Percentiles rank a stretch among this genome's conserved stretches.
Evolutionary conservation across 78 protist species (phyloP).

Genomic region (Cavenderia fasciculata): DNA sequence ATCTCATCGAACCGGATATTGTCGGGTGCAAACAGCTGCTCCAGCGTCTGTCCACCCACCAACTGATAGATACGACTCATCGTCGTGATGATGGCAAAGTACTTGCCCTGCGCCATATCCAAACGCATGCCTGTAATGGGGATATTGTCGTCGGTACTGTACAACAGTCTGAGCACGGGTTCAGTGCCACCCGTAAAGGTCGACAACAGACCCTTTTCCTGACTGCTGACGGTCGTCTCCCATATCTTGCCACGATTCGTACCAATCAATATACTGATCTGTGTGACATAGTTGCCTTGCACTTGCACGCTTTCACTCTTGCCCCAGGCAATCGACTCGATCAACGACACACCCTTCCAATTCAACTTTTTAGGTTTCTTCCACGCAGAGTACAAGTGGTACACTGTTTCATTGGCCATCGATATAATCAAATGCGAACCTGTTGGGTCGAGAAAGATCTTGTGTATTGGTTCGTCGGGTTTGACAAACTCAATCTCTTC

Average conservation of each 20-base stretch:
- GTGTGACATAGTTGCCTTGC: conserved; percentile 20
- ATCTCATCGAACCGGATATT: conserved; percentile 79
- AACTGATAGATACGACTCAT: conserved; percentile 74
- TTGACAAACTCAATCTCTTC: conserved; percentile 22
- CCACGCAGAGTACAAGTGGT: conserved; percentile 51
- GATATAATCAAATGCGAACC: conserved; percentile 84
- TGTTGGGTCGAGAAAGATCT: conserved; percentile 83
- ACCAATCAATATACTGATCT: conserved; percentile 82
- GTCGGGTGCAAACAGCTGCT: conserved; percentile 51
- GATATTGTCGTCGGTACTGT: conserved; percentile 27
- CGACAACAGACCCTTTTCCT: conserved; percentile 45
- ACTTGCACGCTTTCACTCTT: neutral
- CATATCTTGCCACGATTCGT: conserved; percentile 76
- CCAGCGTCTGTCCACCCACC: conserved; percentile 82
- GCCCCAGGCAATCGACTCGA: conserved; percentile 89
- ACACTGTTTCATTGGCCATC: conserved; percentile 71
- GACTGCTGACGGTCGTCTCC: conserved; percentile 64
- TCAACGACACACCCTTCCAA: neutral
- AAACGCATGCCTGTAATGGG: conserved; percentile 81
- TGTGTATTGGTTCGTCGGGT: conserved; percentile 33
- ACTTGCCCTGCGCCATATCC: conserved; percentile 46
- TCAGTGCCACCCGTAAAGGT: neutral
- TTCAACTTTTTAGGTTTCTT: conserved; percentile 66
- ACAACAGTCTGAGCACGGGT: conserved; percentile 46
- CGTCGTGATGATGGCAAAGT: conserved; percentile 84